Percentiles rank a stretch among this genome's conserved stretches.
These are phyloP conservation scores for Fusarium anguioides DNA, from an alignment of 2,329 filamentous ascomycete genomes.

Conservation along the genomic window DNA sequence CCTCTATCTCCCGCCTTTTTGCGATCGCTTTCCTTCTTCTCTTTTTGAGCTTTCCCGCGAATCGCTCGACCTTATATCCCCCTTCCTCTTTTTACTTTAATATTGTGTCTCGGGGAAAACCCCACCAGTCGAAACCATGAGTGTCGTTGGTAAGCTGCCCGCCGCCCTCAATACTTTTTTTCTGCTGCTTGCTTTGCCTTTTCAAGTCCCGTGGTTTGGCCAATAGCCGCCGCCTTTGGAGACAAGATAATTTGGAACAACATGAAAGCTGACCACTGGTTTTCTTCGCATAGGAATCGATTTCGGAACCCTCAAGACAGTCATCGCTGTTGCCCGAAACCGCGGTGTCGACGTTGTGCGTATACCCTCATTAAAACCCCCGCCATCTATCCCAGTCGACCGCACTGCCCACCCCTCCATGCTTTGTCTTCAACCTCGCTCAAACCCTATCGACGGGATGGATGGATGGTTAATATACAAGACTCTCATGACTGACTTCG, in stretches of 20 bases:
- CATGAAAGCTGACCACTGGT: conserved; percentile 32
- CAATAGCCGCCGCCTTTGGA: neutral
- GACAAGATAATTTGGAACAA: conserved; percentile 10
- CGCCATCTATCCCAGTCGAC: conserved; percentile 25
- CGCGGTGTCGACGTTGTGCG: conserved; percentile 98
- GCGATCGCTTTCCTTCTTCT: conserved; percentile 33
- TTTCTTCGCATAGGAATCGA: conserved; percentile 75
- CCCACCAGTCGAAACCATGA: conserved; percentile 58
- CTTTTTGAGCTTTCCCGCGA: conserved; percentile 38
- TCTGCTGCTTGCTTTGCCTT: neutral
- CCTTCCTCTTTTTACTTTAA: conserved; percentile 27
- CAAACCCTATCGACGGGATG: conserved; percentile 12
- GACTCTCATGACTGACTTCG: conserved; percentile 21
- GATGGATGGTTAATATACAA: neutral
- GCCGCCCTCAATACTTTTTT: conserved; percentile 1
- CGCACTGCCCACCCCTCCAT: conserved; percentile 24
- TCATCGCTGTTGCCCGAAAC: conserved; percentile 96
- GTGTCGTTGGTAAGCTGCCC: conserved; percentile 61
- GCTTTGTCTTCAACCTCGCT: neutral
- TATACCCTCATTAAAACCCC: conserved; percentile 52
- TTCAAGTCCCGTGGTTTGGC: neutral
- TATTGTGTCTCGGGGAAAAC: conserved; percentile 41
- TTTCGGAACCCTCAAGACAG: conserved; percentile 96
- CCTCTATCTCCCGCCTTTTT: conserved; percentile 23
- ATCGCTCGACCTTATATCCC: conserved; percentile 26